phyloP scores from a whole-genome alignment of 2,329 filamentous ascomycete genomes.

The Botrytis fragariae region DNA sequence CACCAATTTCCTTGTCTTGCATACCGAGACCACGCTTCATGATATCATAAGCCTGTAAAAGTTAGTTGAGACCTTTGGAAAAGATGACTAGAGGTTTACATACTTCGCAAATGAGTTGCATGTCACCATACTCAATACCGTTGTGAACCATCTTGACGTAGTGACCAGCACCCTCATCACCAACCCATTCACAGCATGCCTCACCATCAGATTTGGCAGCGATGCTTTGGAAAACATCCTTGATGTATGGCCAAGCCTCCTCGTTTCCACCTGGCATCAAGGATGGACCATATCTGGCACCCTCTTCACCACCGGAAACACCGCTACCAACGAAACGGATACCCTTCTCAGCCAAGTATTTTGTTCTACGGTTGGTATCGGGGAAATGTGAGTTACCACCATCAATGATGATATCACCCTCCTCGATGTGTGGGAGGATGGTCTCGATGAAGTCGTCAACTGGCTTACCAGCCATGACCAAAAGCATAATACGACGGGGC shows the following conservation, averaged over 20 bases:
- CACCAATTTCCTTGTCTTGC: conserved; percentile 89
- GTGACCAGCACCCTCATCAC: conserved; percentile 98
- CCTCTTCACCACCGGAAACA: conserved; percentile 99
- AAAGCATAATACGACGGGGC: conserved; percentile 94
- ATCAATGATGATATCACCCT: conserved; percentile 98
- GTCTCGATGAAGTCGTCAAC: conserved; percentile 99
- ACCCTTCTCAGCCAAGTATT: conserved; percentile 82
- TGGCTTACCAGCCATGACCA: conserved; percentile 96
- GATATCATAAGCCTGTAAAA: conserved; percentile 88
- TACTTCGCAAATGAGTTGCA: conserved; percentile 99
- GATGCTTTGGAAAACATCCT: conserved; percentile 98
- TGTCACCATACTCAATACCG: conserved; percentile 99
- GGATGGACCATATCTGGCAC: conserved; percentile 94
- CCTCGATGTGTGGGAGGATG: conserved; percentile 77
- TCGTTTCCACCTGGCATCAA: conserved; percentile 99
- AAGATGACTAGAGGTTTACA: conserved; percentile 33
- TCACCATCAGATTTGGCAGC: conserved; percentile 96
- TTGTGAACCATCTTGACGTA: conserved; percentile 99
- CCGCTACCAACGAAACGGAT: conserved; percentile 95
- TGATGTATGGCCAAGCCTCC: conserved; percentile 96
- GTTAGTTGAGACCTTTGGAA: conserved; percentile 22
- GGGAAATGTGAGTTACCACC: conserved; percentile 99
- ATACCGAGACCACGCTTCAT: conserved; percentile 97
- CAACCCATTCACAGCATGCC: conserved; percentile 99
- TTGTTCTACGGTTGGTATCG: conserved; percentile 94